Evolutionary conservation across 2,329 filamentous ascomycete genomes (phyloP).

Genomic region (Cercospora sp.): DNA sequence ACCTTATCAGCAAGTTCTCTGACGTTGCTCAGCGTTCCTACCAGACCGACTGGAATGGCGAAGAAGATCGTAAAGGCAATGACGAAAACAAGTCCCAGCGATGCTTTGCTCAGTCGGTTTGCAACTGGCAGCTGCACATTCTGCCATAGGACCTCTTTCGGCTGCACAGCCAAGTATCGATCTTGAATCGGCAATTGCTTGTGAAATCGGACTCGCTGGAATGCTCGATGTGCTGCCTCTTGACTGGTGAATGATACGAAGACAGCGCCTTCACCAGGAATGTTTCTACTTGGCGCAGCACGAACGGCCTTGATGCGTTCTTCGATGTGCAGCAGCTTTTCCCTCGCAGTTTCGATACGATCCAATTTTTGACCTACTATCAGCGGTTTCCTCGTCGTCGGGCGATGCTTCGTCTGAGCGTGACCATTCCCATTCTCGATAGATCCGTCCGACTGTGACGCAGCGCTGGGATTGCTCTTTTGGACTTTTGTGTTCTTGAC

Average conservation of each 20-base stretch:
- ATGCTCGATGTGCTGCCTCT: slow-evolving; percentile 79
- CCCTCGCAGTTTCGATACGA: slow-evolving; percentile 82
- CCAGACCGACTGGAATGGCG: slow-evolving; percentile 39
- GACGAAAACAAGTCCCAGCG: slow-evolving; percentile 37
- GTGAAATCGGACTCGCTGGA: slow-evolving; percentile 54
- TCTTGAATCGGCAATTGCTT: slow-evolving; percentile 42
- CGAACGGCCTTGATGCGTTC: slow-evolving; percentile 69
- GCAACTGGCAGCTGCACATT: slow-evolving; percentile 44
- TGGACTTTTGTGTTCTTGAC: slow-evolving; percentile 37
- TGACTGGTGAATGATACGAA: slow-evolving; percentile 88
- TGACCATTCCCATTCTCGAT: slow-evolving; percentile 27
- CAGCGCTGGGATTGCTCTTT: slow-evolving; percentile 12
- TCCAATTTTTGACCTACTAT: slow-evolving; percentile 83
- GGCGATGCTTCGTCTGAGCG: slow-evolving; percentile 47
- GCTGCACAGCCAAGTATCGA: slow-evolving; percentile 47
- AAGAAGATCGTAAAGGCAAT: slow-evolving; percentile 42
- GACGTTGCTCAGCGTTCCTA: slow-evolving; percentile 40
- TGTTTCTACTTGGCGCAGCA: slow-evolving; percentile 54
- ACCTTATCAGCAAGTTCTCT: slow-evolving; percentile 36
- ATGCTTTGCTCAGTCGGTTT: slow-evolving; percentile 35
- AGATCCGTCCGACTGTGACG: not conserved
- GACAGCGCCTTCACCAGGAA: slow-evolving; percentile 66
- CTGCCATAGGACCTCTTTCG: slow-evolving; percentile 51
- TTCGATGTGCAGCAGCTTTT: slow-evolving; percentile 70
- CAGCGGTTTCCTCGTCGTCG: slow-evolving; percentile 68